A percentile compares a stretch with the other conserved stretches of the same genome.
Evolutionary conservation across 495 filamentous ascomycete species (phyloP).

Genomic region (Neurospora terricola): DNA sequence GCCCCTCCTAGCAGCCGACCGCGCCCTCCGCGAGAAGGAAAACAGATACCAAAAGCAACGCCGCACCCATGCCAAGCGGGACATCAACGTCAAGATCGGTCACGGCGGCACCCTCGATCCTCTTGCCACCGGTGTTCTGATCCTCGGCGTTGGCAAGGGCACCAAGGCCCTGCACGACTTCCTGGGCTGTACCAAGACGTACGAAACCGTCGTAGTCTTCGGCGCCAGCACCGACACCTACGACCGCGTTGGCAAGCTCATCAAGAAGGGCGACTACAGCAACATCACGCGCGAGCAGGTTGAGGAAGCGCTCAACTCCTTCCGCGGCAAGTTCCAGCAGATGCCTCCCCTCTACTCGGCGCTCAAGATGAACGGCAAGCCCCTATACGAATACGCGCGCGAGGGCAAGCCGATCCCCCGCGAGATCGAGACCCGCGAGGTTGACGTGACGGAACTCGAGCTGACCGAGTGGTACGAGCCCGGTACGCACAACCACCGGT

Average conservation of each 20-base stretch:
- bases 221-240: slow-evolving; percentile 90
- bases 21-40: slow-evolving; percentile 38
- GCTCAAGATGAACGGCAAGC: slow-evolving; percentile 80
- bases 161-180: slow-evolving; percentile 75
- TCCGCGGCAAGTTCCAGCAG: slow-evolving; percentile 84
- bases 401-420: slow-evolving; percentile 74
- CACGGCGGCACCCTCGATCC: slow-evolving; percentile 96
- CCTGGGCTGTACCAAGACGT: slow-evolving; percentile 80
- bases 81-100: slow-evolving; percentile 77
- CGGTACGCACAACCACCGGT: slow-evolving; percentile 61
- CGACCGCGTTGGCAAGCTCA: slow-evolving; percentile 72
- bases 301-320: slow-evolving; percentile 63
- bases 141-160: slow-evolving; percentile 76
- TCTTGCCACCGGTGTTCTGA: slow-evolving; percentile 83
- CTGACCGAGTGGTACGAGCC: slow-evolving; percentile 81
- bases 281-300: slow-evolving; percentile 71
- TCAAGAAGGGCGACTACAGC: slow-evolving; percentile 59
- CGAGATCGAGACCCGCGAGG: slow-evolving; percentile 70
- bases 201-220: slow-evolving; percentile 82
- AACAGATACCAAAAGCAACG: slow-evolving; percentile 43
- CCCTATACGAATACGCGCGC: slow-evolving; percentile 89
- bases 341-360: slow-evolving; percentile 88
- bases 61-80: slow-evolving; percentile 38
- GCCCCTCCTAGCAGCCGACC: slow-evolving; percentile 59
- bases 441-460: slow-evolving; percentile 66